Evolutionary conservation across 2,329 filamentous ascomycete genomes (phyloP).

Genomic region (Microcera coccophila): DNA sequence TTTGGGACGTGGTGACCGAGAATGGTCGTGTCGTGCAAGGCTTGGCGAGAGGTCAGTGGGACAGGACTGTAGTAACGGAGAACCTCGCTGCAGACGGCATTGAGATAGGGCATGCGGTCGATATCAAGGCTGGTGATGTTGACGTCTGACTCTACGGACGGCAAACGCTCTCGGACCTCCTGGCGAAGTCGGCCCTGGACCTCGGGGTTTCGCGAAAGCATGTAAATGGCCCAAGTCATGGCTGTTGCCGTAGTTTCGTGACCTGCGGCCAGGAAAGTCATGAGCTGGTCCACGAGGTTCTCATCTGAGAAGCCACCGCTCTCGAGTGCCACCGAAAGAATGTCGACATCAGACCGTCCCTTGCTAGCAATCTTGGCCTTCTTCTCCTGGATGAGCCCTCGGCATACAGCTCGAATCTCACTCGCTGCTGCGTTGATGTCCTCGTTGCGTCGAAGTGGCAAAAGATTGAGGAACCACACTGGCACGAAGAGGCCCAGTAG

Average conservation of each 20-base stretch:
- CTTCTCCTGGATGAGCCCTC: constrained; percentile 67
- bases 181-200: constrained; percentile 63
- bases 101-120: constrained; percentile 73
- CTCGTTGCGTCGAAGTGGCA: constrained; percentile 71
- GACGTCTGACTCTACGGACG: constrained; percentile 38
- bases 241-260: constrained; percentile 76
- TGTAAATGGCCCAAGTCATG: constrained; percentile 71
- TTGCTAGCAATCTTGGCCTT: constrained; percentile 49
- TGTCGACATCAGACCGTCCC: constrained; percentile 59
- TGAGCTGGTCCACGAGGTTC: constrained; percentile 80
- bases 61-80: constrained; percentile 72
- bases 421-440: constrained; percentile 54
- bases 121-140: constrained; percentile 48
- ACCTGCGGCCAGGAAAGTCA: constrained; percentile 82
- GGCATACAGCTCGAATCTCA: constrained; percentile 62
- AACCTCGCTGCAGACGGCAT: constrained; percentile 74
- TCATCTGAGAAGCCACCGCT: constrained; percentile 74
- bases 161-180: constrained; percentile 62
- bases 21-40: constrained; percentile 61
- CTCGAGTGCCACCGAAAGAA: constrained; percentile 74
- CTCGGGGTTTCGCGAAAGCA: constrained; percentile 62
- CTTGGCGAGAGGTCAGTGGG: constrained; percentile 64
- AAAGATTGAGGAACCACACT: constrained; percentile 51
- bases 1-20: constrained; percentile 63
- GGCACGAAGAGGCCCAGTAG: constrained; percentile 62